phyloP scores from a whole-genome alignment of 208 protist species.

The Leptomonas pyrrhocoris region DNA sequence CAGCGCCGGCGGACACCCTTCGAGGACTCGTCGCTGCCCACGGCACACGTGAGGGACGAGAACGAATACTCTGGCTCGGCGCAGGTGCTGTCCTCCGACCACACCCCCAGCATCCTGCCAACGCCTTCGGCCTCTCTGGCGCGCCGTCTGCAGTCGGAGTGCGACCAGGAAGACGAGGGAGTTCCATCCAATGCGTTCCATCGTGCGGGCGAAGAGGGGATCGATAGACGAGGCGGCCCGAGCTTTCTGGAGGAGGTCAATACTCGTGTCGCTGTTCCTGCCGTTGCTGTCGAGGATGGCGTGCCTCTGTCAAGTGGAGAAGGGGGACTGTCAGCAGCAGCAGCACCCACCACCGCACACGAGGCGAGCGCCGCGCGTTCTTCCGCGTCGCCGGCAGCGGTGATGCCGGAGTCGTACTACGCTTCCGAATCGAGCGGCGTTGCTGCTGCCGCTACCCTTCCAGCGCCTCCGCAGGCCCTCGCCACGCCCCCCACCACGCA shows the following conservation, averaged over 20 bases:
- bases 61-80: constrained; percentile 2
- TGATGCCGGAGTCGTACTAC: constrained; percentile 21
- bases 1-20: not conserved
- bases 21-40: not conserved
- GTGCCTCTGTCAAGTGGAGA: not conserved
- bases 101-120: constrained; percentile 16
- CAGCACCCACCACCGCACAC: not conserved
- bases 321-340: no score
- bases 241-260: not conserved
- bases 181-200: not conserved
- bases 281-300: no score
- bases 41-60: not conserved
- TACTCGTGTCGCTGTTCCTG: not conserved
- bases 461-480: not conserved
- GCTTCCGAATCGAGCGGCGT: constrained; percentile 1
- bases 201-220: not conserved
- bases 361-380: constrained; percentile 7
- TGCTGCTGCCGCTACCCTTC: not conserved
- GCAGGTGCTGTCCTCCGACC: constrained; percentile 8
- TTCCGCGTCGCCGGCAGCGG: constrained; percentile 11
- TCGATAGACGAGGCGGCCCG: no score
- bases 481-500: not conserved
- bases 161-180: constrained; percentile 6
- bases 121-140: constrained; percentile 22
- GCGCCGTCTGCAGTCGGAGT: constrained; percentile 10